Conservation (phyloP, 2,329 filamentous ascomycete species). For the Eutypa lata region DNA sequence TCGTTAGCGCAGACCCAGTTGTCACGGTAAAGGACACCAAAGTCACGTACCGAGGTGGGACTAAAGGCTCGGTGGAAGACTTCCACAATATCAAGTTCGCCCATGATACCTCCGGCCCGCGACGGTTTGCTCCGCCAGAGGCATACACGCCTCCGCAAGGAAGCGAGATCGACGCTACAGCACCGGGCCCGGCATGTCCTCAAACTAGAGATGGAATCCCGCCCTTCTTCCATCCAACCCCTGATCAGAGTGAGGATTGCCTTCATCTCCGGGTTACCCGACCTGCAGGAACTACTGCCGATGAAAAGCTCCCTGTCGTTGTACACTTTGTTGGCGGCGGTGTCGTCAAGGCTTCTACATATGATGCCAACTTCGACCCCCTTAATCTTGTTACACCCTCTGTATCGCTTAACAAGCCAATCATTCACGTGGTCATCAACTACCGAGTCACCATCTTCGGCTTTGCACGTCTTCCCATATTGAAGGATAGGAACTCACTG, state of each 20-base stretch:
- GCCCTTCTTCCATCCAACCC: slow-evolving; percentile 21
- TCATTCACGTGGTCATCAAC: slow-evolving; percentile 25
- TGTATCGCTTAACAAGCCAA: slow-evolving; percentile 13
- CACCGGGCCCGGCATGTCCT: slow-evolving; percentile 23
- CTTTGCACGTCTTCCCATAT: slow-evolving; percentile 20
- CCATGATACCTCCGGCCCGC: slow-evolving; percentile 22
- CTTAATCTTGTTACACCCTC: slow-evolving; percentile 17
- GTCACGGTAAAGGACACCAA: slow-evolving; percentile 1
- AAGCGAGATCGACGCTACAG: slow-evolving; percentile 18
- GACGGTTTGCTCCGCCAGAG: slow-evolving; percentile 25
- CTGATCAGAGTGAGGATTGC: slow-evolving; percentile 24
- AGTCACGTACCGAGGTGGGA: slow-evolving; percentile 13
- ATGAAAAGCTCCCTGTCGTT: slow-evolving; percentile 22
- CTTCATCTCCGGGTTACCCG: slow-evolving; percentile 23
- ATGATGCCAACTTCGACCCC: slow-evolving; percentile 23
- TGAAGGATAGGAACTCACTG: slow-evolving; percentile 24
- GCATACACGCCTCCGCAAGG: slow-evolving; percentile 18
- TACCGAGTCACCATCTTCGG: slow-evolving; percentile 30
- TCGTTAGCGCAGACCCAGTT: slow-evolving; percentile 5
- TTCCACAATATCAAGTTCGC: slow-evolving; percentile 26
- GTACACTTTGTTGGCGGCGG: slow-evolving; percentile 23
- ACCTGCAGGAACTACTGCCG: slow-evolving; percentile 12
- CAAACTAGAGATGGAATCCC: slow-evolving; percentile 20
- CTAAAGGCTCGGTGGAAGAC: slow-evolving; percentile 16
- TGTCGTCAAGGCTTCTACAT: slow-evolving; percentile 23